Evolutionary conservation across 805 yeast species (phyloP).

Genomic region (Monosporozyma yasuniensis): DNA sequence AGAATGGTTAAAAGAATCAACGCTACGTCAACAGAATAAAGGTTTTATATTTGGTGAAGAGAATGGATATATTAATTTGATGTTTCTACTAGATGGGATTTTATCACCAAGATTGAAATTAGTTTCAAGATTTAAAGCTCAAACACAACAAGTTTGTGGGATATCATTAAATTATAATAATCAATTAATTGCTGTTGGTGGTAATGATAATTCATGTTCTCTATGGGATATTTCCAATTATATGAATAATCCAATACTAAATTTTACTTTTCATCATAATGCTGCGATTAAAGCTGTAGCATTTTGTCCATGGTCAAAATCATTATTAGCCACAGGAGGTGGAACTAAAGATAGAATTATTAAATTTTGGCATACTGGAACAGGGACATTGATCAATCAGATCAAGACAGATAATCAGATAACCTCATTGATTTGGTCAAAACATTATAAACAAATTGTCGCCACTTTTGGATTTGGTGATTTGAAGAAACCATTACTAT

Average conservation of each 20-base stretch:
- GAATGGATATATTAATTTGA: conserved; percentile 41
- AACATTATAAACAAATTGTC: conserved; percentile 49
- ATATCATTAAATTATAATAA: conserved; percentile 49
- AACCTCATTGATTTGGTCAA: conserved; percentile 74
- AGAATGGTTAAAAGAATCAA: conserved; percentile 40
- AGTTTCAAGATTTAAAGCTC: conserved; percentile 33
- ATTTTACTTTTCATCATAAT: conserved; percentile 49
- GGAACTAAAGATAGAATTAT: conserved; percentile 76
- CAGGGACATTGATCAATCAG: conserved; percentile 62
- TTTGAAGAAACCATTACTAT: conserved; percentile 33
- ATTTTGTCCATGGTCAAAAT: conserved; percentile 83
- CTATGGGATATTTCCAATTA: conserved; percentile 56
- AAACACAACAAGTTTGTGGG: conserved; percentile 56
- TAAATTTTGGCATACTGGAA: conserved; percentile 75
- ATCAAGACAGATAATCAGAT: conserved; percentile 60
- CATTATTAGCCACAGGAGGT: conserved; percentile 82
- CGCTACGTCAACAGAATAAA: conserved; percentile 1
- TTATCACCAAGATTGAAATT: neutral
- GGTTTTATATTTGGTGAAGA: conserved; percentile 56
- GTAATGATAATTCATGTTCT: conserved; percentile 73
- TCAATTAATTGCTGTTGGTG: conserved; percentile 65
- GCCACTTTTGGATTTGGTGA: conserved; percentile 76
- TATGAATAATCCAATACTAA: conserved; percentile 34
- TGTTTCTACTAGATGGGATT: neutral
- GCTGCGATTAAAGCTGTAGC: conserved; percentile 90